Percentiles rank a stretch among this genome's conserved stretches.
Evolutionary conservation across 257 asterid species (phyloP).

Genomic region (Coffea canephora): DNA sequence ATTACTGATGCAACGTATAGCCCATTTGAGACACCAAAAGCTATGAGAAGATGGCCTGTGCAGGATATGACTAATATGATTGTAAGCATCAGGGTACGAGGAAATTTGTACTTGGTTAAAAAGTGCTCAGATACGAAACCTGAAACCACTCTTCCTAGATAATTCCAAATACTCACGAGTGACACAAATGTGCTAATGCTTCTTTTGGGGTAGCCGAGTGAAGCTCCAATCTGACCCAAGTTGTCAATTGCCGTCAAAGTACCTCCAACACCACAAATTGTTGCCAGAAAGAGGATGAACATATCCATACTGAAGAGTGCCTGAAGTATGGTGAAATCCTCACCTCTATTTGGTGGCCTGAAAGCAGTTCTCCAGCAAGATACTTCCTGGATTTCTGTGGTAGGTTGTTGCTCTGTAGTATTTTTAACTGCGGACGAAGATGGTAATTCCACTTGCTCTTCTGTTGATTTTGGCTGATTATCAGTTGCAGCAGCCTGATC

Average conservation of each 20-base stretch:
- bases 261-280: slow-evolving; percentile 82
- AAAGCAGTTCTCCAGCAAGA: slow-evolving; percentile 67
- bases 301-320: slow-evolving; percentile 68
- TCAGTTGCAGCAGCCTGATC: background rate
- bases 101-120: slow-evolving; percentile 54
- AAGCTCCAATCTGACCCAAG: slow-evolving; percentile 60
- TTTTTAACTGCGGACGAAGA: background rate
- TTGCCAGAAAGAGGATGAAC: slow-evolving; percentile 53
- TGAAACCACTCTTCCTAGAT: slow-evolving; percentile 62
- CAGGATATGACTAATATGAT: slow-evolving; percentile 43
- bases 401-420: background rate
- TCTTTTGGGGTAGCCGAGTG: slow-evolving; percentile 56
- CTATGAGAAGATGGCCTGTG: slow-evolving; percentile 65
- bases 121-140: slow-evolving; percentile 64
- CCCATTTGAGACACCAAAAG: slow-evolving; percentile 56
- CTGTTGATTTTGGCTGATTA: background rate
- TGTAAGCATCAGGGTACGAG: slow-evolving; percentile 59
- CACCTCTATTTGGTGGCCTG: slow-evolving; percentile 60
- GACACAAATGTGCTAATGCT: slow-evolving; percentile 77
- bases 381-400: slow-evolving; percentile 17
- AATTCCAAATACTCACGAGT: slow-evolving; percentile 83
- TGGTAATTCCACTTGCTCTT: background rate
- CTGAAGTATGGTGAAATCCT: slow-evolving; percentile 73
- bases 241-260: slow-evolving; percentile 78
- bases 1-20: slow-evolving; percentile 69